These are phyloP conservation scores for Cryptosporidium muris DNA, from an alignment of 169 alveolate species.

Conservation along the genomic window DNA sequence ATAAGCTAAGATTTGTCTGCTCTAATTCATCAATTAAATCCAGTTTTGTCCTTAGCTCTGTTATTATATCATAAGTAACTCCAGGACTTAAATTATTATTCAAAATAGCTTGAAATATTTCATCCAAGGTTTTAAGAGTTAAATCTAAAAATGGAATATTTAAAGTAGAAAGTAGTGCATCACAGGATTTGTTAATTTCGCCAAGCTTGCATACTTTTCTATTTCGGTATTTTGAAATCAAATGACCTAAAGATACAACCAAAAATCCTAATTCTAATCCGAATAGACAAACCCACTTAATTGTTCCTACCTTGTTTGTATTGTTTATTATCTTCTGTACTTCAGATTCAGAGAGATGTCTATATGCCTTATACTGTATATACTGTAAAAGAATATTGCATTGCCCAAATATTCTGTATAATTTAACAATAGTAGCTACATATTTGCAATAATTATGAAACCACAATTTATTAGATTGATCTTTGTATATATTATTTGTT, in stretches of 20 bases:
- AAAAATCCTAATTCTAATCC: slow-evolving; percentile 15
- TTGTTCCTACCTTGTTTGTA: slow-evolving; percentile 34
- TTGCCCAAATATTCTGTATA: slow-evolving; percentile 34
- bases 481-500: not conserved
- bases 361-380: slow-evolving; percentile 46
- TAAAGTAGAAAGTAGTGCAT: too few species aligned
- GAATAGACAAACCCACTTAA: slow-evolving; percentile 50
- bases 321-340: not conserved
- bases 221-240: not conserved
- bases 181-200: not conserved
- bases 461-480: not conserved
- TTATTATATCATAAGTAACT: slow-evolving; percentile 30
- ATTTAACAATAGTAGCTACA: slow-evolving; percentile 10
- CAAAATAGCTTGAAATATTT: slow-evolving; percentile 14
- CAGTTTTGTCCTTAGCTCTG: slow-evolving; percentile 12
- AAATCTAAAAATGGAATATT: slow-evolving; percentile 3
- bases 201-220: not conserved
- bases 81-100: slow-evolving; percentile 37
- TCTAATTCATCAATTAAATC: slow-evolving; percentile 6
- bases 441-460: slow-evolving; percentile 11
- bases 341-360: slow-evolving; percentile 3
- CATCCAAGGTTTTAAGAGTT: not conserved
- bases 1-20: too few species aligned
- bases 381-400: slow-evolving; percentile 40
- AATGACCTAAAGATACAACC: slow-evolving; percentile 1